Percentiles rank a stretch among this genome's conserved stretches.
Conservation (phyloP, 257 asterid species). For the Catharanthus roseus region DNA sequence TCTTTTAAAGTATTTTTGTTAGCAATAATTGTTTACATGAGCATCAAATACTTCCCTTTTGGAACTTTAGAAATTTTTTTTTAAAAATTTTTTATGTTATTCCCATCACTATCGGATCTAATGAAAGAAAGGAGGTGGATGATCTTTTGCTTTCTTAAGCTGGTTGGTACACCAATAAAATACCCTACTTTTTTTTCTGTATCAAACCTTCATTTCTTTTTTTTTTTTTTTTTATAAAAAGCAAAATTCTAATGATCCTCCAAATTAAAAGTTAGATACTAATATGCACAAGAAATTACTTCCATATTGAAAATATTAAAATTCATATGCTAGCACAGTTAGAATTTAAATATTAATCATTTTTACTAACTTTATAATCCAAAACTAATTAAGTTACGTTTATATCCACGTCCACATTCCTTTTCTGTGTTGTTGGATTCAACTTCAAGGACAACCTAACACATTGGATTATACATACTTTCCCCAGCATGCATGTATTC, state of each 20-base stretch:
- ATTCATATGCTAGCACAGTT: too few species aligned
- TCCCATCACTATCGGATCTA: slow-evolving; percentile 30
- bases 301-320: too few species aligned
- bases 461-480: not conserved
- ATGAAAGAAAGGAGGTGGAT: slow-evolving; percentile 20
- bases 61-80: not conserved
- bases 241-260: too few species aligned
- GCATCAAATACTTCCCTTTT: slow-evolving; percentile 2
- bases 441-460: not conserved
- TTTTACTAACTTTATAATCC: too few species aligned
- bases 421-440: not conserved
- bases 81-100: slow-evolving; percentile 10
- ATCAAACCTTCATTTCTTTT: not conserved
- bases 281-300: too few species aligned
- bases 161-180: slow-evolving; percentile 8
- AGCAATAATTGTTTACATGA: too few species aligned
- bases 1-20: too few species aligned
- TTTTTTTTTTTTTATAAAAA: too few species aligned
- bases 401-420: too few species aligned
- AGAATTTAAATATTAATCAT: too few species aligned
- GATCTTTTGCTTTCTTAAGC: slow-evolving; percentile 38
- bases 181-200: not conserved
- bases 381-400: too few species aligned
- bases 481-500: not conserved
- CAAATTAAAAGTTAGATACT: too few species aligned